Percentiles rank a stretch among this genome's conserved stretches.
phyloP scores from a whole-genome alignment of 1,284 basidiomycete genomes.

The Ganoderma boninense region DNA sequence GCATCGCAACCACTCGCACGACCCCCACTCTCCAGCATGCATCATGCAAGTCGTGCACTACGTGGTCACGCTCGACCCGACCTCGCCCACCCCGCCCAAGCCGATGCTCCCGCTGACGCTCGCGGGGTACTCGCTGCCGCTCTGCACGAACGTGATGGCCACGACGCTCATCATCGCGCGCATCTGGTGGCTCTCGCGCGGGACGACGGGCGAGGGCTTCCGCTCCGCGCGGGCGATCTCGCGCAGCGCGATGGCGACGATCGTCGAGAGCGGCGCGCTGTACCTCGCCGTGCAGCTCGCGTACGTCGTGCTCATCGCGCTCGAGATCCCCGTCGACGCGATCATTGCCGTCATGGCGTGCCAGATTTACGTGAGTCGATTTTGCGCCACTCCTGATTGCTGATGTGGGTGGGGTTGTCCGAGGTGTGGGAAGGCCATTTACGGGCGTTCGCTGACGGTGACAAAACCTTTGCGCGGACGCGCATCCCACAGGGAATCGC shows the following conservation, averaged over 20 bases:
- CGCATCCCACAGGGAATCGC: constrained; percentile 27
- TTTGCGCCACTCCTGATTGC: neutral
- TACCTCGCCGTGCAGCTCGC: constrained; percentile 49
- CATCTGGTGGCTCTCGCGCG: constrained; percentile 40
- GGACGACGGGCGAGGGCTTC: neutral
- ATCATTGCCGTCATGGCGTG: constrained; percentile 47
- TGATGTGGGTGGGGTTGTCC: neutral
- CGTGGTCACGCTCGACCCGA: constrained; percentile 12
- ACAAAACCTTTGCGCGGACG: neutral
- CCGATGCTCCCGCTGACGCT: constrained; percentile 25
- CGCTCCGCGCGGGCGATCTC: neutral
- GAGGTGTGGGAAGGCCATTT: too few relatives aligned
- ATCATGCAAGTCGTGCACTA: constrained; percentile 16
- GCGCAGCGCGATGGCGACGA: constrained; percentile 32
- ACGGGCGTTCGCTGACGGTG: neutral
- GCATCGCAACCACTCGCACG: neutral
- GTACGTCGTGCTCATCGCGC: constrained; percentile 48
- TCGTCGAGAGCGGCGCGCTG: constrained; percentile 51
- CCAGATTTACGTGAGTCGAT: constrained; percentile 48
- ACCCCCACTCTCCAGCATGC: constrained; percentile 9
- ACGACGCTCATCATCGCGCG: constrained; percentile 48
- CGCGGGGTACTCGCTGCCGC: constrained; percentile 46
- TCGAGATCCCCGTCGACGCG: constrained; percentile 43
- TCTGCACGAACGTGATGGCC: constrained; percentile 48
- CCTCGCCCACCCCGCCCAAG: constrained; percentile 14